A percentile compares a stretch with the other conserved stretches of the same genome.
Conservation (phyloP, 345 rosid species). For the Bruguiera sexangula region DNA sequence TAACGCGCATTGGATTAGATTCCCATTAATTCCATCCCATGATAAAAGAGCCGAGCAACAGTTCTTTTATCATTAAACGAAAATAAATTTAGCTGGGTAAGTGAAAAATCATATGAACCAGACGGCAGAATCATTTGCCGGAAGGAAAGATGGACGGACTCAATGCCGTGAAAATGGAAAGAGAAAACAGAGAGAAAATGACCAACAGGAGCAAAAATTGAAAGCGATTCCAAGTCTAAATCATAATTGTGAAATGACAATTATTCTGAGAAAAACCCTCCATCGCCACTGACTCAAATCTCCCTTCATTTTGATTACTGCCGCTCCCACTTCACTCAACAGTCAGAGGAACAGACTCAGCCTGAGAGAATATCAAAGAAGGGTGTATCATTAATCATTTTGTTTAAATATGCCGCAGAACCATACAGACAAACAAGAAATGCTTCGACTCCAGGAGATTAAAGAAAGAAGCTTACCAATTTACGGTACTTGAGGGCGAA, state of each 20-base stretch:
- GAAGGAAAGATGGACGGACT: too few relatives aligned
- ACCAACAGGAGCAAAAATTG: constrained; percentile 1
- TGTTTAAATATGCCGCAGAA: not conserved
- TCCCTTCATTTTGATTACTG: not conserved
- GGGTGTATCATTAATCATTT: not conserved
- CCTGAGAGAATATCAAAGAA: constrained; percentile 37
- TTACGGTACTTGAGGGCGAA: constrained; percentile 76
- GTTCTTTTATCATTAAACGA: not conserved
- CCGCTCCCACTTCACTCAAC: constrained; percentile 17
- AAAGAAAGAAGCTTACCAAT: constrained; percentile 41
- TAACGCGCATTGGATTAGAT: too few relatives aligned
- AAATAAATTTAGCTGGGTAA: not conserved
- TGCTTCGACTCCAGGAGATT: not conserved
- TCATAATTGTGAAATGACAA: constrained; percentile 19
- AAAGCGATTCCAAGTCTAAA: constrained; percentile 10
- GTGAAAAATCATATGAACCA: not conserved
- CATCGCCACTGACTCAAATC: not conserved
- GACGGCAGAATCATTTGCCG: constrained; percentile 5
- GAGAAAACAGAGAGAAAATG: not conserved
- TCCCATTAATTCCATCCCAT: too few relatives aligned
- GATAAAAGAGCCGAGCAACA: too few relatives aligned
- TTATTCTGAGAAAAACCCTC: constrained; percentile 24
- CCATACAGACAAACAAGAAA: not conserved
- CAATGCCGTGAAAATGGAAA: constrained; percentile 1
- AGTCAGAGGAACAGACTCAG: constrained; percentile 73